phyloP scores from a whole-genome alignment of 257 asterid genomes.

The Plantago elongata region DNA sequence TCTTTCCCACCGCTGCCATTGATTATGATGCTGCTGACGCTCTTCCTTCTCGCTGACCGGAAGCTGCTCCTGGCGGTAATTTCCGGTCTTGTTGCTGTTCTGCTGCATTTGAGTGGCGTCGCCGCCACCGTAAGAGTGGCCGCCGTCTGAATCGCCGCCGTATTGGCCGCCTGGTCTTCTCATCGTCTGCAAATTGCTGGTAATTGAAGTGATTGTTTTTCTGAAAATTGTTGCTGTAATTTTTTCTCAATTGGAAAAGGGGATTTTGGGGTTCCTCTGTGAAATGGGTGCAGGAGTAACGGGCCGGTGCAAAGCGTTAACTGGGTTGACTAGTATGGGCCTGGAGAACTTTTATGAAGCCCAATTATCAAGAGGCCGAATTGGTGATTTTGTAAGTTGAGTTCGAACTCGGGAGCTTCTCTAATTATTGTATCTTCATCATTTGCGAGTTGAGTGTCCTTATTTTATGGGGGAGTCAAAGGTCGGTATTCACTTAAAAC shows the following conservation, averaged over 20 bases:
- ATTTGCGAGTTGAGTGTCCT: too few relatives aligned
- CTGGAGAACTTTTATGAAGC: background rate
- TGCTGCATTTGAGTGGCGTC: constrained; percentile 43
- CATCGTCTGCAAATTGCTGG: constrained; percentile 19
- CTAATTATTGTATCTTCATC: too few relatives aligned
- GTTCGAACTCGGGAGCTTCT: too few relatives aligned
- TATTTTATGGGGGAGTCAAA: too few relatives aligned
- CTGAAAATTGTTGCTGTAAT: too few relatives aligned
- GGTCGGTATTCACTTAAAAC: too few relatives aligned
- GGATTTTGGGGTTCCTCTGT: too few relatives aligned
- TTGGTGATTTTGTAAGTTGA: too few relatives aligned
- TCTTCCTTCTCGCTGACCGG: constrained; percentile 37
- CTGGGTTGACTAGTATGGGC: background rate
- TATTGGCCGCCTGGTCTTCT: constrained; percentile 47
- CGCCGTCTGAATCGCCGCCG: constrained; percentile 40
- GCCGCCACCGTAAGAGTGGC: constrained; percentile 28
- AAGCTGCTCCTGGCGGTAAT: constrained; percentile 34
- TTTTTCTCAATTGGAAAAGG: too few relatives aligned
- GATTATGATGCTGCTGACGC: constrained; percentile 37
- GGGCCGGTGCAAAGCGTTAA: too few relatives aligned
- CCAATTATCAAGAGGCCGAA: background rate
- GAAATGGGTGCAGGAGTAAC: too few relatives aligned
- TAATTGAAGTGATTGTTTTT: too few relatives aligned
- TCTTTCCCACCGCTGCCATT: constrained; percentile 68
- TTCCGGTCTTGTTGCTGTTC: constrained; percentile 34